Conservation (phyloP, 2,329 filamentous ascomycete species). For the Ceratocystis albifundus region DNA sequence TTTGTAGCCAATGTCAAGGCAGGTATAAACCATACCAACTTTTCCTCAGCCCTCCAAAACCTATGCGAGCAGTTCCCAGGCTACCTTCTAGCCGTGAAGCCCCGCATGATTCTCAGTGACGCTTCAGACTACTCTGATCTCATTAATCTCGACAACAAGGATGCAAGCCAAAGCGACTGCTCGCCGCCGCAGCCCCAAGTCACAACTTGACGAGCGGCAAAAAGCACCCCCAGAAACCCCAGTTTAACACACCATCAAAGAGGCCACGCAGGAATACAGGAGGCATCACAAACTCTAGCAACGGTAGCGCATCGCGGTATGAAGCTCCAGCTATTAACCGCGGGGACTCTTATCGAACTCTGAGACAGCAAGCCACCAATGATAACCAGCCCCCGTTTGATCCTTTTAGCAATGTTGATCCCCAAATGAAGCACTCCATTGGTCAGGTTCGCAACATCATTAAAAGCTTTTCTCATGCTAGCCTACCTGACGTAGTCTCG, state of each 20-base stretch:
- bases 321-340: conserved; percentile 3
- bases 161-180: conserved; percentile 29
- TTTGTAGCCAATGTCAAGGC: conserved; percentile 46
- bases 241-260: conserved; percentile 31
- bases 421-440: conserved; percentile 33
- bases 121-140: conserved; percentile 29
- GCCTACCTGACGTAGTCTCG: conserved; percentile 48
- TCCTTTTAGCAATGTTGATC: conserved; percentile 34
- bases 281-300: conserved; percentile 2
- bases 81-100: conserved; percentile 38
- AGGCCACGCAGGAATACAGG: conserved; percentile 27
- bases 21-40: conserved; percentile 42
- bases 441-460: conserved; percentile 45
- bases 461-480: conserved; percentile 41
- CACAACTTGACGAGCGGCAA: conserved; percentile 7
- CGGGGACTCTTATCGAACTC: not conserved
- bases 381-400: not conserved
- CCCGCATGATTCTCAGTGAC: conserved; percentile 36
- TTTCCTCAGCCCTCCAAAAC: conserved; percentile 36
- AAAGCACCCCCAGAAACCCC: conserved; percentile 24
- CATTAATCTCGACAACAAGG: conserved; percentile 34
- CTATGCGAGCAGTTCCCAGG: conserved; percentile 43
- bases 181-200: conserved; percentile 25
- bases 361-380: not conserved
- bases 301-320: not conserved